These are phyloP conservation scores for Breviolum minutum DNA, from an alignment of 73 alveolate genomes.

Conservation along the genomic window DNA sequence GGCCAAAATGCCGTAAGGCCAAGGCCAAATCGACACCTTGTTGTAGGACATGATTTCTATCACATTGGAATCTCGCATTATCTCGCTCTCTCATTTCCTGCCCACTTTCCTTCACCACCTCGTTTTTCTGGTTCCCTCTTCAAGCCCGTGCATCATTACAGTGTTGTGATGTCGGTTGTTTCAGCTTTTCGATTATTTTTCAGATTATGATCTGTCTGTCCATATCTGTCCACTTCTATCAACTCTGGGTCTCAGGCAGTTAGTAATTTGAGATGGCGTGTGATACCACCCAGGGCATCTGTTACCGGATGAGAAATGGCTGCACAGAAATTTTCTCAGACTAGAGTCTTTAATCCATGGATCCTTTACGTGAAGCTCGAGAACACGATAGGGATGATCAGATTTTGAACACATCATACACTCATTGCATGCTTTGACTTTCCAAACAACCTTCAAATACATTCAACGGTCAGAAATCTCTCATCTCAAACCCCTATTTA, in stretches of 20 bases:
- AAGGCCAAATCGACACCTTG: not conserved
- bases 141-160: not conserved
- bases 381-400: no score
- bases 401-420: no score
- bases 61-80: no score
- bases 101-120: not conserved
- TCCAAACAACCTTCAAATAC: no score
- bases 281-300: constrained; percentile 11
- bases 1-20: not conserved
- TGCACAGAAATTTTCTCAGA: not conserved
- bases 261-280: constrained; percentile 45
- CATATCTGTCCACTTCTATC: no score
- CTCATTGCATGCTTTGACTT: no score
- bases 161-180: no score
- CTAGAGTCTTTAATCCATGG: not conserved
- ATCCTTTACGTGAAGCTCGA: no score
- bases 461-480: no score
- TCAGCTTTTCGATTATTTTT: no score
- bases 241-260: not conserved
- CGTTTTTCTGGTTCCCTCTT: not conserved
- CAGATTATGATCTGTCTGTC: no score
- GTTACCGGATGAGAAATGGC: constrained; percentile 25
- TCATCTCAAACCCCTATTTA: not conserved
- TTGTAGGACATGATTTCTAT: no score
- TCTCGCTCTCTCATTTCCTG: not conserved